Evolutionary conservation across 1,284 basidiomycete species (phyloP).

Genomic region (Apiotrichum sp.): DNA sequence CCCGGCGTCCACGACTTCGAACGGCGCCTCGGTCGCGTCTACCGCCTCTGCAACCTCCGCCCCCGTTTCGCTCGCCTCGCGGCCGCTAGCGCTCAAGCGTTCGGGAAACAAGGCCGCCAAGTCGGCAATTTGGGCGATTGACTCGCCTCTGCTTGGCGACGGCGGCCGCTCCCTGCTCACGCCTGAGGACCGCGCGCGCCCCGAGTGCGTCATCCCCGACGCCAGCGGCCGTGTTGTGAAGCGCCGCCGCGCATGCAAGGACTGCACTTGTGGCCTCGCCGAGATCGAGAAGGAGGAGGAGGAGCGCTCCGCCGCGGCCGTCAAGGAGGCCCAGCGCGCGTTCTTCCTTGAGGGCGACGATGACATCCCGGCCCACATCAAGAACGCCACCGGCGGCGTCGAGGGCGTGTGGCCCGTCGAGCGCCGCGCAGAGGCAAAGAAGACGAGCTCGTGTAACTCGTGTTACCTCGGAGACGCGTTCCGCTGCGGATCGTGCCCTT

Average conservation of each 20-base stretch:
- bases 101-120: slow-evolving; percentile 35
- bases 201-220: slow-evolving; percentile 45
- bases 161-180: slow-evolving; percentile 52
- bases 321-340: slow-evolving; percentile 33
- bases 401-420: slow-evolving; percentile 50
- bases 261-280: slow-evolving; percentile 86
- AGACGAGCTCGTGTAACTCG: slow-evolving; percentile 90
- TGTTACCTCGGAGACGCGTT: slow-evolving; percentile 99
- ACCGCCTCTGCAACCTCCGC: background rate
- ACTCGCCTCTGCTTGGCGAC: slow-evolving; percentile 39
- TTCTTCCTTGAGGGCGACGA: slow-evolving; percentile 46
- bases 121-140: slow-evolving; percentile 46
- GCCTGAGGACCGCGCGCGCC: slow-evolving; percentile 49
- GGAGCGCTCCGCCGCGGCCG: slow-evolving; percentile 44
- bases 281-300: slow-evolving; percentile 79
- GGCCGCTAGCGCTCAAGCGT: slow-evolving; percentile 38
- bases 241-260: slow-evolving; percentile 72
- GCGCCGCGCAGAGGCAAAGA: slow-evolving; percentile 59
- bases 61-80: slow-evolving; percentile 10
- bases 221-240: slow-evolving; percentile 44
- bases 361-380: slow-evolving; percentile 43
- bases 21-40: background rate
- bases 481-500: slow-evolving; percentile 90
- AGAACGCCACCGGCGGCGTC: slow-evolving; percentile 35
- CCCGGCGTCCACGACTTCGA: slow-evolving; percentile 7